Conservation (phyloP, 768 basidiomycete species). For the Leccinum longicurvipes region DNA sequence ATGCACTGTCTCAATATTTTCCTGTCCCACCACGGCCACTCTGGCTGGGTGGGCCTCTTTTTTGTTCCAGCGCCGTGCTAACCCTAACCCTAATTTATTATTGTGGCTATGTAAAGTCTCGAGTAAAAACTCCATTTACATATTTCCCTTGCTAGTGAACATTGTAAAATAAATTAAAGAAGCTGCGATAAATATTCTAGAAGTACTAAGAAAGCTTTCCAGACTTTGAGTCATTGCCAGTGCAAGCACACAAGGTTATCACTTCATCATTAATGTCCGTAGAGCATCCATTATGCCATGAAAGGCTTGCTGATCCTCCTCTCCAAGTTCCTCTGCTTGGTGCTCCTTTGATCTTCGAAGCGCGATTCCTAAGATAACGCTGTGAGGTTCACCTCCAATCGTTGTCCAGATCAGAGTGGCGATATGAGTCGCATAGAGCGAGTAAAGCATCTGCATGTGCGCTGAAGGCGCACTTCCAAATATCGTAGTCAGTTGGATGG, state of each 20-base stretch:
- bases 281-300: constrained; percentile 49
- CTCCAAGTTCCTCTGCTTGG: constrained; percentile 27
- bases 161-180: too few species aligned
- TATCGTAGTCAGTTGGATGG: constrained; percentile 72
- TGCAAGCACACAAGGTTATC: background rate
- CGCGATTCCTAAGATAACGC: constrained; percentile 75
- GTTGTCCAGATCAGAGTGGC: constrained; percentile 79
- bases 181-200: too few species aligned
- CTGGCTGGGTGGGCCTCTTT: constrained; percentile 48
- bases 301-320: constrained; percentile 45
- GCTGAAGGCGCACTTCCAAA: constrained; percentile 73
- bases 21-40: constrained; percentile 62
- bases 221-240: too few species aligned
- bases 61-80: constrained; percentile 15
- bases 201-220: too few species aligned
- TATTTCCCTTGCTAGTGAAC: too few species aligned
- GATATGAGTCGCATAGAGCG: constrained; percentile 82
- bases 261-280: constrained; percentile 30
- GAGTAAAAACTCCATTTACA: too few species aligned
- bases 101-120: too few species aligned
- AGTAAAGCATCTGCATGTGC: constrained; percentile 67
- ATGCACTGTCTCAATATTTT: constrained; percentile 82
- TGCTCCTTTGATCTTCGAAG: constrained; percentile 40
- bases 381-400: constrained; percentile 45
- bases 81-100: constrained; percentile 35